Percentiles rank a stretch among this genome's conserved stretches.
These are phyloP conservation scores for Leucosporidium creatinivorum DNA, from an alignment of 768 basidiomycete genomes.

Conservation along the genomic window DNA sequence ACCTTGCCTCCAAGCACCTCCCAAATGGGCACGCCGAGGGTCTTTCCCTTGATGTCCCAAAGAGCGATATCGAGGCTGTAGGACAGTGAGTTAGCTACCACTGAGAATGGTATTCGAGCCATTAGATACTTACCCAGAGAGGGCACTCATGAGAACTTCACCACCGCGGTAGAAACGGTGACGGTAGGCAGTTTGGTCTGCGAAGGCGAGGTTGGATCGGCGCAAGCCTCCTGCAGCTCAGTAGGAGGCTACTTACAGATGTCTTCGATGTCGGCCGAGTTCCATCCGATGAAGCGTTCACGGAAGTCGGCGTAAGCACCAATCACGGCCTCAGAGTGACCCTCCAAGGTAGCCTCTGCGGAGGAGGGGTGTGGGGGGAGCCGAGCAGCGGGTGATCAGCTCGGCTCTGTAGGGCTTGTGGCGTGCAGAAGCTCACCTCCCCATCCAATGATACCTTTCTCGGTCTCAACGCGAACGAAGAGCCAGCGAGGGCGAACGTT, in stretches of 20 bases:
- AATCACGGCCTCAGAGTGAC: conserved; percentile 65
- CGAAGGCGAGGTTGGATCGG: background rate
- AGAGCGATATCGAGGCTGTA: conserved; percentile 58
- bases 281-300: conserved; percentile 55
- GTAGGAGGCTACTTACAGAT: conserved; percentile 43
- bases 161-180: conserved; percentile 68
- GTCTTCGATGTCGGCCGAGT: conserved; percentile 57
- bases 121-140: conserved; percentile 23
- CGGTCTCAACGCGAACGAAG: conserved; percentile 62
- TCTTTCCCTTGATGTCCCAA: conserved; percentile 75
- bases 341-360: conserved; percentile 9
- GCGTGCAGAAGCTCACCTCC: conserved; percentile 50
- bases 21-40: conserved; percentile 58
- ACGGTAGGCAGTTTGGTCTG: conserved; percentile 53
- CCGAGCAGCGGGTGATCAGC: background rate
- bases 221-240: no score
- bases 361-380: background rate
- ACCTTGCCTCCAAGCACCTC: conserved; percentile 65
- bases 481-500: conserved; percentile 67
- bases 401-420: conserved; percentile 54
- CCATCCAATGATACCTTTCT: conserved; percentile 61
- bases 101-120: background rate
- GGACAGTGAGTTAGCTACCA: background rate
- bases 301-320: conserved; percentile 58
- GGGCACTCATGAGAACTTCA: conserved; percentile 57